Base-by-base conservation (phyloP, 2,329 filamentous ascomycete species). In the Ophiostoma triangulosporum region DNA sequence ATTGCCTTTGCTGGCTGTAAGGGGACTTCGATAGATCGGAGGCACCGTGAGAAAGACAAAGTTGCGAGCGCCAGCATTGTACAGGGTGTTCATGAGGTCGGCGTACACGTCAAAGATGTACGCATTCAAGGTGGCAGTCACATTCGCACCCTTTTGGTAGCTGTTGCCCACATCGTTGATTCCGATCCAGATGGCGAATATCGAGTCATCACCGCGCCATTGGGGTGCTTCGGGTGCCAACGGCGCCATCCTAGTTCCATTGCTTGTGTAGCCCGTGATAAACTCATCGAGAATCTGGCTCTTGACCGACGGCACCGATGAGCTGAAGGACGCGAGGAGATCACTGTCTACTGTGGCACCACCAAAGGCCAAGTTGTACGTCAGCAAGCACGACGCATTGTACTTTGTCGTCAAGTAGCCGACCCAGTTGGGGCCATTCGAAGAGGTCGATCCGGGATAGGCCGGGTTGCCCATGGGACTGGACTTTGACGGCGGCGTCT, bases 391-490 rank as follows among this genome's bases (percentile, higher is more conserved):
- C 0, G 70, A 69, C 0, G 62, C 58, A 59, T 75, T 74, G 61
- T 70, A 66, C 49, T 66, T 60, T 4, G 67, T 68, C 1, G 68
- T 67, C 15, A 75, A 62, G 55, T 71, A 70, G 51, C 69, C 73
- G 15, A 74, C 65, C 72, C 72, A 76, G 62, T 76, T 75, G 43
- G 68, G 59, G 3, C 73, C 74, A 38, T 70, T 71, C 22, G 65
- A 64, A 20, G 70, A 68, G 8, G 74, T 75, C 57, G 64, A 71
- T n/a, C 73, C 70, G 0, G 72, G 73, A 45, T 74, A 74, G 1
- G 66, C 48, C 0, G 80, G 80, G 64, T 84, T 84, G 9, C 80
- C 80, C 57, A 84, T 67, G 0, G 80, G 78, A 60, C 81, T 78
- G 6, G 65, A 64, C 4, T 67, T 56, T n/a, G 68, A 72, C 11